Evolutionary conservation across 805 yeast genomes (phyloP), one percentile per base, ranked within the genome.

Genomic region (Lipomyces sp.): DNA sequence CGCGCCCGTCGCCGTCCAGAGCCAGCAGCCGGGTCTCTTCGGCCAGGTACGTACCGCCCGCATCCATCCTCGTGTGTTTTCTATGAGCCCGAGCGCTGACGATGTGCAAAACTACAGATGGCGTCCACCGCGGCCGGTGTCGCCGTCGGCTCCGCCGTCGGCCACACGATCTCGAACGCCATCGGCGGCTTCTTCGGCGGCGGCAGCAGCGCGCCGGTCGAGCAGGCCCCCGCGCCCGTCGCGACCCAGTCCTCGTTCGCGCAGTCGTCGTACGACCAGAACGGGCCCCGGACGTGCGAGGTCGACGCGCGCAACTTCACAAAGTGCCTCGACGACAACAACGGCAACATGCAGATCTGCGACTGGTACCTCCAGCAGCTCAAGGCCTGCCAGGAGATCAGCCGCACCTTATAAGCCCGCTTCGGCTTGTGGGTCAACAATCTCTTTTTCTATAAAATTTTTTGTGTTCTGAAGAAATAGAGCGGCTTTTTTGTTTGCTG

Each of bases 121-220:
- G 98, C 98, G 35, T 77, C 95, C 42, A 93, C 98, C 43, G 98
- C 98, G 49, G 98, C 98, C 43, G 98, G 98, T 82, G 98, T 93
- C 39, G 98, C 98, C 47, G 97, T 93, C 50, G 98, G 98, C 64
- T 87, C 96, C 45, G 84, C 98, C 55, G 83, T 91, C 48, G 98
- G 98, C 57, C 98, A 93, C 77, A 88, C 97, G 36, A 61, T 91
- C 52, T 97, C 97, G 73, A 95, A 95, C 57, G 98, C 98, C 64
- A 74, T 93, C 63, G 82, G 95, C 44, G 78, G 87, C 44, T 72
- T 93, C 79, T 91, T 91, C 64, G 88, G 95, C 47, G 95, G 95
- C 49, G 79, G 86, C 34, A 74, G 83, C 26, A 69, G 81, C 26
- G 70, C 75, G 28, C 74, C 76, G n/a, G 78, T 74, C 28, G 78